Base-by-base conservation (phyloP, 208 protist species). In the Spongospora subterranea region DNA sequence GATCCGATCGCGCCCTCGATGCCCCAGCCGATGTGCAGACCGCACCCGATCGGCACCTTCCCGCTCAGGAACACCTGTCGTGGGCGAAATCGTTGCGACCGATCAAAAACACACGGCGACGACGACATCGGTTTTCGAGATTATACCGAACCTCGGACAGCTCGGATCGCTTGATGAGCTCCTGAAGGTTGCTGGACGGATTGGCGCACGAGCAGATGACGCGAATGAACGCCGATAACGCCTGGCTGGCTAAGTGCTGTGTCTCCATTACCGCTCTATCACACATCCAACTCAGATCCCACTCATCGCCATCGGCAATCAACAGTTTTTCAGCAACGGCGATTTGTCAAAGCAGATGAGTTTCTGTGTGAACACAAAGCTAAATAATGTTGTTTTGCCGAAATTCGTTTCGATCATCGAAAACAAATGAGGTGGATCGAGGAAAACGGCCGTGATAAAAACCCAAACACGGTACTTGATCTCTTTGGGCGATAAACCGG, bases 1-100 rank as follows among this genome's bases (percentile, higher is more conserved):
- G 91, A 91, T 41, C 92, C 92, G 17, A 93, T 92, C 0, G 92
- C 92, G 6, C 92, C 92, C 41, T 93, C 92, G 64, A 93, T 93
- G 0, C 91, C 91, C 92, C 92, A 93, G 43, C 92, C 92, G 35
- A 82, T 39, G 45, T 93, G 92, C 20, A 93, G 71, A 17, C 92
- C 92, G 77, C 88, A 89, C 29, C 91, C 91, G 29, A 92, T n/a
- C 0, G 35, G 17, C 0, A 92, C 39, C 41, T 17, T 54, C 0
- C 32, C 32, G 41, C 71, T 89, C 40, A 32, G 40, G 82, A 77
- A 65, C 90, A 65, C 54, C 54, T 29, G 54, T 29, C 54, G 20
- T 17, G 29, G 17, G 54, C 20, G 17, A 29, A 29, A 65, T 29
- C 17, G 54, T 65, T 65, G 54, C 54, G 54, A 65, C n/a, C n/a